These are phyloP conservation scores for Picea engelmannii DNA, from an alignment of 83 land plant genomes.

Conservation along the genomic window DNA sequence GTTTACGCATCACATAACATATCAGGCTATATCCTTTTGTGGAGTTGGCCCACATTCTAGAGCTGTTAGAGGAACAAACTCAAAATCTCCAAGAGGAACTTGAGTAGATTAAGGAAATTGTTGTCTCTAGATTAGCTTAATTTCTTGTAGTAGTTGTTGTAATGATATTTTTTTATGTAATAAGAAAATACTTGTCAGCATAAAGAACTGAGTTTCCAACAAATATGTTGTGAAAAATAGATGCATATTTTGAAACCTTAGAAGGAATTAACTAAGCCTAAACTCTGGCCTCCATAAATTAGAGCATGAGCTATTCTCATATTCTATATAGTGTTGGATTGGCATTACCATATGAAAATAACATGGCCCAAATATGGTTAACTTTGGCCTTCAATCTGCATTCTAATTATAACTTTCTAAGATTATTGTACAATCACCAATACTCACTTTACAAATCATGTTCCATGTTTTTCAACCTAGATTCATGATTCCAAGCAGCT, in stretches of 20 bases:
- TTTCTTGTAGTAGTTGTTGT: conserved; percentile 1
- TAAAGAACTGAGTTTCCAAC: neutral
- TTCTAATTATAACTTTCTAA: too few species aligned
- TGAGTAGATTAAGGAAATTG: too few species aligned
- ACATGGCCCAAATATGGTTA: neutral
- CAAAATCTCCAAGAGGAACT: too few species aligned
- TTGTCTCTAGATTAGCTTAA: neutral
- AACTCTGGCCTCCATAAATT: neutral
- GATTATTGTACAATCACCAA: neutral
- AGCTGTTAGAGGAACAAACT: too few species aligned
- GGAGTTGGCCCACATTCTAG: too few species aligned
- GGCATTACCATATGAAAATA: neutral
- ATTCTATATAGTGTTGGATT: neutral
- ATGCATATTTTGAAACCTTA: neutral
- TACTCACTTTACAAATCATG: neutral
- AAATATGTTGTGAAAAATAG: too few species aligned
- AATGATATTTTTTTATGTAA: neutral
- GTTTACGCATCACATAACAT: too few species aligned
- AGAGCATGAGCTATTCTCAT: neutral
- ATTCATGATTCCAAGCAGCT: neutral
- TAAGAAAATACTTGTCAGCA: neutral
- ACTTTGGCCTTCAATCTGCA: neutral
- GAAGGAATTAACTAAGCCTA: neutral
- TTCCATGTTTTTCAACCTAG: neutral
- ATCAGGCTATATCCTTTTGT: too few species aligned